Conservation (phyloP, 2,329 filamentous ascomycete species). For the Cercospora sp. region DNA sequence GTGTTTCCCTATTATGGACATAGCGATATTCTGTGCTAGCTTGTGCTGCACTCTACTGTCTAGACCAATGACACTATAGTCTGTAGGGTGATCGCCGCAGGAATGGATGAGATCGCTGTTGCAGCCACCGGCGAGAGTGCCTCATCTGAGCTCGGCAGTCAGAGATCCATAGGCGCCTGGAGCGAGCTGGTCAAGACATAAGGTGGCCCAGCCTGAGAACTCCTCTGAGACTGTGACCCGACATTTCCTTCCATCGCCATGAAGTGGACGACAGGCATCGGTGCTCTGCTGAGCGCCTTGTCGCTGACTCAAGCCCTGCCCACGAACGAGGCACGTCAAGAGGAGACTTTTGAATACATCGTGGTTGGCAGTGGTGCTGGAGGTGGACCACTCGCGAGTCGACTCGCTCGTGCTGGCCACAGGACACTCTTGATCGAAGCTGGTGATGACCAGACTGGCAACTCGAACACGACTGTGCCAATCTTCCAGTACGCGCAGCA, state of each 20-base stretch:
- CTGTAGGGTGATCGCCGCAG: not conserved
- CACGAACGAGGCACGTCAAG: not conserved
- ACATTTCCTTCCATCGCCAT: not conserved
- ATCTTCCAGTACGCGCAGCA: constrained; percentile 49
- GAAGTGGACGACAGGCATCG: not conserved
- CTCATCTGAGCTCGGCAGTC: not conserved
- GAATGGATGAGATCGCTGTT: not conserved
- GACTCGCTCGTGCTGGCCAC: constrained; percentile 60
- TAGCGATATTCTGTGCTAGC: not conserved
- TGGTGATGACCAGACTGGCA: constrained; percentile 56
- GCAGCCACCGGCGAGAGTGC: not conserved
- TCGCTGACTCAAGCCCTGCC: not conserved
- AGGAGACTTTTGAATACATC: constrained; percentile 58
- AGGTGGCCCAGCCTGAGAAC: not conserved
- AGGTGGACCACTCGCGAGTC: constrained; percentile 59
- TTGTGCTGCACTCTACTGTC: not conserved
- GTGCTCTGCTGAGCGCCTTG: not conserved
- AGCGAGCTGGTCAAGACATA: not conserved
- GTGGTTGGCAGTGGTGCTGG: constrained; percentile 63
- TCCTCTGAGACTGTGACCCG: not conserved
- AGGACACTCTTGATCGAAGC: constrained; percentile 62
- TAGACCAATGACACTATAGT: not conserved
- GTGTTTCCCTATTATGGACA: not conserved
- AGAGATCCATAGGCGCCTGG: not conserved
- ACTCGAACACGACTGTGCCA: constrained; percentile 56